Evolutionary conservation across 768 basidiomycete genomes (phyloP).

Genomic region (Boletellus emodensis): DNA sequence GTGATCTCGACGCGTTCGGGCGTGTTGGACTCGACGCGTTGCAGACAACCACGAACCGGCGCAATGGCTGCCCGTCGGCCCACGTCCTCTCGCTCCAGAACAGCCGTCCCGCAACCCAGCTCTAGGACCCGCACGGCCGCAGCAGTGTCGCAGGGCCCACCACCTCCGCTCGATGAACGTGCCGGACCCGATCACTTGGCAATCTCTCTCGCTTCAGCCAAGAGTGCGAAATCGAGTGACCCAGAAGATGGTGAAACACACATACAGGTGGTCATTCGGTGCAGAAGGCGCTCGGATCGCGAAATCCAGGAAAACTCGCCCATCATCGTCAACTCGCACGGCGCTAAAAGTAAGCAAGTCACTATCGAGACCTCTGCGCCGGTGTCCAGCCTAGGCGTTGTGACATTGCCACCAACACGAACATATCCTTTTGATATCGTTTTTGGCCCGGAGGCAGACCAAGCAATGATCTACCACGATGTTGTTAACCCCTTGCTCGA

Average conservation of each 20-base stretch:
- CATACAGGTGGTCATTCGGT: conserved; percentile 92
- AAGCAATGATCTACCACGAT: conserved; percentile 88
- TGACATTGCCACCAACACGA: conserved; percentile 68
- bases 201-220: conserved; percentile 23
- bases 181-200: conserved; percentile 17
- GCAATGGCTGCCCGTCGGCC: conserved; percentile 65
- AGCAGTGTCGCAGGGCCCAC: conserved; percentile 28
- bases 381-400: conserved; percentile 64
- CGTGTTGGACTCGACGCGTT: conserved; percentile 31
- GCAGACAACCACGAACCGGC: conserved; percentile 2
- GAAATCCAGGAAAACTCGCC: conserved; percentile 86
- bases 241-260: conserved; percentile 64
- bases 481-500: conserved; percentile 91
- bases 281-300: conserved; percentile 77
- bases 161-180: conserved; percentile 20
- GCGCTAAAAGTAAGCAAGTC: conserved; percentile 70
- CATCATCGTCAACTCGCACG: conserved; percentile 76
- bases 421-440: conserved; percentile 95
- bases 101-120: conserved; percentile 28
- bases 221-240: conserved; percentile 24
- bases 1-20: conserved; percentile 33
- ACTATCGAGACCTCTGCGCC: conserved; percentile 77
- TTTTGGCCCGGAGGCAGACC: conserved; percentile 96
- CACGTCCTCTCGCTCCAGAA: conserved; percentile 43
- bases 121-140: conserved; percentile 48